These are phyloP conservation scores for Tetraselmis striata DNA, from an alignment of 139 green algal species.

Conservation along the genomic window DNA sequence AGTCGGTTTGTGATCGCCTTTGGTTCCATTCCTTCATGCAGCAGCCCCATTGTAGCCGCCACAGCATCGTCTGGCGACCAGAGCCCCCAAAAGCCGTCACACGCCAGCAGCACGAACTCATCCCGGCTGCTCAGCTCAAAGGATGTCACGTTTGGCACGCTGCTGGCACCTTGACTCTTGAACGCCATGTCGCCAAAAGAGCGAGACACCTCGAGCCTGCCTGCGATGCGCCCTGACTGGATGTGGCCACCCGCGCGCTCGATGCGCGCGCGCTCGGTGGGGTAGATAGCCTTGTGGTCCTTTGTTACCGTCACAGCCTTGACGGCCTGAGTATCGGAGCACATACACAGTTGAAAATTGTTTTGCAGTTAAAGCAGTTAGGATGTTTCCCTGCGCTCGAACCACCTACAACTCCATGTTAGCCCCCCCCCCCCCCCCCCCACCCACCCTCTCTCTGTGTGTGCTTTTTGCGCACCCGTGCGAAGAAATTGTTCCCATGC, in stretches of 20 bases:
- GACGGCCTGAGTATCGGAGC: no score
- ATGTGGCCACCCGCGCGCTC: constrained; percentile 56
- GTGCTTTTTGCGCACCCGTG: no score
- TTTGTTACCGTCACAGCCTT: constrained; percentile 44
- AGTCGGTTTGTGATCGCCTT: constrained; percentile 48
- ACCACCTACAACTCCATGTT: no score
- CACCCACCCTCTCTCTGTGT: no score
- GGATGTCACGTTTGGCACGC: constrained; percentile 19
- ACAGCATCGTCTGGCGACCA: constrained; percentile 34
- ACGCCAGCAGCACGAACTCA: constrained; percentile 50
- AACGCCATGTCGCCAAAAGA: constrained; percentile 51
- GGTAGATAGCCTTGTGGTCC: constrained; percentile 56
- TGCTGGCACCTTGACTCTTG: constrained; percentile 38
- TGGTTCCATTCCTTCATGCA: constrained; percentile 23
- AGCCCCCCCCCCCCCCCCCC: no score
- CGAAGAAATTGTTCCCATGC: no score
- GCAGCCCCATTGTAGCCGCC: constrained; percentile 19
- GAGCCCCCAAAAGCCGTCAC: constrained; percentile 57
- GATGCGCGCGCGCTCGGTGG: constrained; percentile 51
- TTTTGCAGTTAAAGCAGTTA: no score
- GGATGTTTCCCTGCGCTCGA: no score
- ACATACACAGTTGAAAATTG: no score
- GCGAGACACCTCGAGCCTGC: constrained; percentile 55
- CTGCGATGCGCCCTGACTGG: constrained; percentile 42
- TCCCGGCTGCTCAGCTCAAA: constrained; percentile 40